Conservation (phyloP, 306 rosid species). For the Cucurbita argyrosperma region DNA sequence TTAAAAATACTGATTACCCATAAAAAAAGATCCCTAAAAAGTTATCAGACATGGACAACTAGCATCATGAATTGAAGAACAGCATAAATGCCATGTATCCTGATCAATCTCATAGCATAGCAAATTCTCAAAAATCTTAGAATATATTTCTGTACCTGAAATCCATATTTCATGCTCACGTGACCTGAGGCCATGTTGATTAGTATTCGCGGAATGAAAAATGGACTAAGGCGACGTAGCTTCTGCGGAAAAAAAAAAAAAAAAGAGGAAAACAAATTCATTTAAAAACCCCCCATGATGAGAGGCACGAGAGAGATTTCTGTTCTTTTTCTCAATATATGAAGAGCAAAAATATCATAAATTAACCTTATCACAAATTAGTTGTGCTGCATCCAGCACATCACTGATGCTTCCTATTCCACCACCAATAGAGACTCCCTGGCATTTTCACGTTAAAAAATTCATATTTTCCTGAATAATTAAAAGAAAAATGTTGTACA, state of each 20-base stretch:
- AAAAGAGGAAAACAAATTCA: too few relatives aligned
- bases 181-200: conserved; percentile 98
- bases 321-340: neutral
- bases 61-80: neutral
- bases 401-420: conserved; percentile 88
- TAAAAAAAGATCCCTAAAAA: neutral
- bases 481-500: neutral
- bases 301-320: neutral
- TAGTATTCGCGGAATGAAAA: conserved; percentile 81
- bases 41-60: neutral
- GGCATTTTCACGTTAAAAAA: conserved; percentile 19
- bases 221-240: conserved; percentile 91
- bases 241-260: conserved; percentile 26
- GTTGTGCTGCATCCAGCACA: conserved; percentile 65
- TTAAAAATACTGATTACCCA: neutral
- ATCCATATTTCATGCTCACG: conserved; percentile 93
- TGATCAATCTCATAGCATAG: neutral
- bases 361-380: conserved; percentile 75
- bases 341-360: neutral
- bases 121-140: neutral
- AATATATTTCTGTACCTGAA: conserved; percentile 40
- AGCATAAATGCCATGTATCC: neutral
- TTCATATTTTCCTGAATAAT: conserved; percentile 4
- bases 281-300: neutral
- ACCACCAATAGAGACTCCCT: conserved; percentile 95